Conservation (phyloP, 1,139 yeast species). For the Pichia sp. region DNA sequence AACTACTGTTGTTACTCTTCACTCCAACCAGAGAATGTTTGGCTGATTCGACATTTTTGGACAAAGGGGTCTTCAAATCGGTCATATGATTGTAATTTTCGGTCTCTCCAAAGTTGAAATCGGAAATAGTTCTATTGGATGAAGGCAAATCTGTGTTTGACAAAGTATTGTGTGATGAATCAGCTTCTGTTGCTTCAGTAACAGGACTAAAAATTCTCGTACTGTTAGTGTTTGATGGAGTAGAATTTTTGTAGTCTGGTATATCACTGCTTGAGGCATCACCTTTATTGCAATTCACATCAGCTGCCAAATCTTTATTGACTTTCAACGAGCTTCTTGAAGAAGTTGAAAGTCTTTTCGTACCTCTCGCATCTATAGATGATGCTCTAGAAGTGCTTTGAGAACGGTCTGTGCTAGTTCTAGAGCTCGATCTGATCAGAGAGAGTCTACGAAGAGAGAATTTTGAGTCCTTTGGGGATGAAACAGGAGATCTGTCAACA, state of each 20-base stretch:
- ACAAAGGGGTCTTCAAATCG: background rate
- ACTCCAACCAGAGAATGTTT: conserved; percentile 4
- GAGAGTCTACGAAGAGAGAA: conserved; percentile 9
- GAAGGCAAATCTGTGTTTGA: conserved; percentile 1
- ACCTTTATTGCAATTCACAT: no score
- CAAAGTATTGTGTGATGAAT: conserved; percentile 5
- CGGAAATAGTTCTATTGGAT: conserved; percentile 1
- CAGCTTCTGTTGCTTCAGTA: background rate
- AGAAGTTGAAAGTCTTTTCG: background rate
- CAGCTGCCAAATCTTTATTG: no score
- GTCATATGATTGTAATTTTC: background rate
- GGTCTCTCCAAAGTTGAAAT: background rate
- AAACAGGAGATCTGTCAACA: background rate
- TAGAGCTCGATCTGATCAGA: conserved; percentile 1
- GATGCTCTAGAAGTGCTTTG: conserved; percentile 5
- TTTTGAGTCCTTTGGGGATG: conserved; percentile 1
- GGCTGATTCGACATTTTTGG: background rate
- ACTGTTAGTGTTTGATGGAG: background rate
- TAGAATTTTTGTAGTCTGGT: background rate
- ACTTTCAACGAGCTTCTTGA: background rate
- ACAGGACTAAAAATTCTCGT: conserved; percentile 6
- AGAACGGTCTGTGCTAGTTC: background rate
- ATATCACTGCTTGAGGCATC: no score
- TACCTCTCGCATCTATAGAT: conserved; percentile 4
- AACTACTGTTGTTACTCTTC: conserved; percentile 5